Evolutionary conservation across 2,329 filamentous ascomycete genomes (phyloP).

Genomic region (Nothophaeocryptopus gaeumannii): DNA sequence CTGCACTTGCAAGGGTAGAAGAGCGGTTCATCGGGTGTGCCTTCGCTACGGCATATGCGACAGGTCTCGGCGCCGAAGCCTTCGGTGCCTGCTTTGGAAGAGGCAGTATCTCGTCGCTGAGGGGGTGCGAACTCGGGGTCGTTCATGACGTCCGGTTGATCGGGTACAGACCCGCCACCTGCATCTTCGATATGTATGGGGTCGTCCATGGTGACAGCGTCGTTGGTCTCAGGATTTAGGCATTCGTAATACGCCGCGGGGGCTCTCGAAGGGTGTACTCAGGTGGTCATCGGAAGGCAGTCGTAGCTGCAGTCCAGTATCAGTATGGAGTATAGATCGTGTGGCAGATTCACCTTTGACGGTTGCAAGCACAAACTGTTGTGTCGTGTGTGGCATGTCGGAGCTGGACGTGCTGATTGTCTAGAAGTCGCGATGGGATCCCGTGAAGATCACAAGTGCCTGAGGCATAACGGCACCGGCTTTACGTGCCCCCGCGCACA

Average conservation of each 20-base stretch:
- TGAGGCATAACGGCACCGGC: no score
- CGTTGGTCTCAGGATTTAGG: no score
- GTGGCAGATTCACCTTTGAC: background rate
- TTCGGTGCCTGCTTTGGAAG: conserved; percentile 23
- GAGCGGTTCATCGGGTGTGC: conserved; percentile 74
- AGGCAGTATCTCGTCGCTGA: conserved; percentile 24
- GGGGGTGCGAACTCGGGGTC: conserved; percentile 46
- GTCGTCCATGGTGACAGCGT: conserved; percentile 17
- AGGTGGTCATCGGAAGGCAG: conserved; percentile 2
- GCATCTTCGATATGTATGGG: background rate
- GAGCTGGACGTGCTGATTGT: no score
- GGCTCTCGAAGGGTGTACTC: conserved; percentile 2
- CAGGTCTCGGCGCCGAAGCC: conserved; percentile 73
- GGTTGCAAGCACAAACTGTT: no score
- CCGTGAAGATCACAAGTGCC: no score
- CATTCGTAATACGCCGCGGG: no score
- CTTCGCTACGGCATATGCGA: conserved; percentile 92
- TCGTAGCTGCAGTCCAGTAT: no score
- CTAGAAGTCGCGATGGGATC: no score
- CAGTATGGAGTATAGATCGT: background rate
- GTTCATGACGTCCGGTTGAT: conserved; percentile 54
- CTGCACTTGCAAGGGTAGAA: conserved; percentile 99
- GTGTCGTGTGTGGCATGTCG: no score
- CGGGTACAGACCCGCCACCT: background rate
- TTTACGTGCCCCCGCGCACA: no score